These are phyloP conservation scores for Hemileia vastatrix DNA, from an alignment of 1,284 basidiomycete species.

Conservation along the genomic window DNA sequence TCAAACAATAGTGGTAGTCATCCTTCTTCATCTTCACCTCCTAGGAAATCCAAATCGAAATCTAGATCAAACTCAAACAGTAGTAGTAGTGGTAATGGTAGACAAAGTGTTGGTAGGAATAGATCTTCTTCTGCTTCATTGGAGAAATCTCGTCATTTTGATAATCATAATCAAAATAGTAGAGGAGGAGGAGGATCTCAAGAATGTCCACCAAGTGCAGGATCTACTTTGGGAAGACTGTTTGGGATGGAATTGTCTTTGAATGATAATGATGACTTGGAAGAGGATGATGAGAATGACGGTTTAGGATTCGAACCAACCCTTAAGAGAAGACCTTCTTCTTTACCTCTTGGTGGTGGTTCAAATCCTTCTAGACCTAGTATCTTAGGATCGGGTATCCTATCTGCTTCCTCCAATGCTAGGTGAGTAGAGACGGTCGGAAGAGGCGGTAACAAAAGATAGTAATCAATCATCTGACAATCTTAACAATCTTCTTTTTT, in stretches of 20 bases:
- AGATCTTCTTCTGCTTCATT: not conserved
- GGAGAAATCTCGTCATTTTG: not conserved
- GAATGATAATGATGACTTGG: conserved; percentile 27
- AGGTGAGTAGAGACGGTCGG: not conserved
- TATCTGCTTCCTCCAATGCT: not conserved
- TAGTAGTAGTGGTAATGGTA: no score
- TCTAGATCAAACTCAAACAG: no score
- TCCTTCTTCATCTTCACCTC: no score
- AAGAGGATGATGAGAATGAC: conserved; percentile 20
- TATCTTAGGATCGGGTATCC: not conserved
- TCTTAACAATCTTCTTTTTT: no score
- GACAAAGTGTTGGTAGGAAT: no score
- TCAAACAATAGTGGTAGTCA: no score
- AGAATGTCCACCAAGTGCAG: not conserved
- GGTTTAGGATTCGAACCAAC: not conserved
- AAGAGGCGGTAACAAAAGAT: no score
- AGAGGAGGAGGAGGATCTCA: no score
- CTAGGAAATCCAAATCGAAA: no score
- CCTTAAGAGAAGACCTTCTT: not conserved
- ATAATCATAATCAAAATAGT: not conserved
- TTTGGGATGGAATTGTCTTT: conserved; percentile 37
- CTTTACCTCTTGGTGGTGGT: not conserved
- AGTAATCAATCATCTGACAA: no score
- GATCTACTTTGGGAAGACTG: conserved; percentile 25
- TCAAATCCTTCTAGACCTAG: not conserved